These are phyloP conservation scores for Mycena haematopus DNA, from an alignment of 768 basidiomycete species.

Conservation along the genomic window DNA sequence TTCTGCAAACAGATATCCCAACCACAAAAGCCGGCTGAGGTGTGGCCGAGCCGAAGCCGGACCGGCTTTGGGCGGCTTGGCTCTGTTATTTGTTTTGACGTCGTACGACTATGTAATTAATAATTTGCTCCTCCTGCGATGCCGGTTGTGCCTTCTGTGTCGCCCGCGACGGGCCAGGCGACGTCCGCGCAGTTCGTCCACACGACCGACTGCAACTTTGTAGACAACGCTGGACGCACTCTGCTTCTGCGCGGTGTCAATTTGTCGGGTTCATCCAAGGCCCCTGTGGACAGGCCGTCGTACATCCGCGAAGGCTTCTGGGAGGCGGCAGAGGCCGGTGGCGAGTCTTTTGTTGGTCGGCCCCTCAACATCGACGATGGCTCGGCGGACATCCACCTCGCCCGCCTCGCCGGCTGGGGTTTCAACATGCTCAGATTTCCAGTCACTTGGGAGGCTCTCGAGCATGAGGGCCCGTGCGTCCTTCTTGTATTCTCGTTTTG, in stretches of 20 bases:
- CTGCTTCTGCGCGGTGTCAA: slow-evolving; percentile 94
- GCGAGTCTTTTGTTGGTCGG: slow-evolving; percentile 73
- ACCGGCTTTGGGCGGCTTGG: no score
- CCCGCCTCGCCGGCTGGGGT: slow-evolving; percentile 90
- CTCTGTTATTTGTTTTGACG: no score
- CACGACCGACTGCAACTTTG: slow-evolving; percentile 71
- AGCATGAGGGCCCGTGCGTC: slow-evolving; percentile 94
- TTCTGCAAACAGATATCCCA: no score
- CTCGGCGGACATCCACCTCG: slow-evolving; percentile 84
- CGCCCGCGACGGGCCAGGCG: slow-evolving; percentile 62
- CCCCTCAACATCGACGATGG: slow-evolving; percentile 88
- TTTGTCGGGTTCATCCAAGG: slow-evolving; percentile 87
- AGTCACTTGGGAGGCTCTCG: slow-evolving; percentile 94
- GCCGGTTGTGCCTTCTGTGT: slow-evolving; percentile 61
- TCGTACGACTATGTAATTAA: no score
- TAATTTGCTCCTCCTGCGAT: slow-evolving; percentile 37
- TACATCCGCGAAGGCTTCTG: slow-evolving; percentile 79
- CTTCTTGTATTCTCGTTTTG: slow-evolving; percentile 3
- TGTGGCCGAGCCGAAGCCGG: no score
- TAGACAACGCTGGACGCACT: slow-evolving; percentile 77
- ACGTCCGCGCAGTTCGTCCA: slow-evolving; percentile 61
- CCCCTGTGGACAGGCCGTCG: slow-evolving; percentile 74
- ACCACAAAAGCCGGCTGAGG: no score
- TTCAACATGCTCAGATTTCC: slow-evolving; percentile 87
- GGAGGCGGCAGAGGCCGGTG: slow-evolving; percentile 75